Base-by-base conservation (phyloP, 2,329 filamentous ascomycete species). In the Dactylellina cionopaga region DNA sequence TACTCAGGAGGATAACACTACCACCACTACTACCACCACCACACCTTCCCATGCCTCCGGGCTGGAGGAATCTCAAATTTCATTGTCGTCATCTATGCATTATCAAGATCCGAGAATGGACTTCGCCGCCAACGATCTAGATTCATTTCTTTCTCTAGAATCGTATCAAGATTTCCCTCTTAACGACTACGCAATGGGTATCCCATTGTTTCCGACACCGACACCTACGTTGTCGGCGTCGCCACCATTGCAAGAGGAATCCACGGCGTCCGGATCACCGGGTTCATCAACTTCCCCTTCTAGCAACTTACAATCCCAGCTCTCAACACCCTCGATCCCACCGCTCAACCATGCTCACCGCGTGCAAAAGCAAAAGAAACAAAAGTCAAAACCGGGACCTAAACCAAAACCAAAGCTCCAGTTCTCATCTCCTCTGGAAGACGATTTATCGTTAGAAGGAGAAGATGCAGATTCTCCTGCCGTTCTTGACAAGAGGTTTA, bases 141-240 rank as follows among this genome's bases (percentile, higher is more conserved):
- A 71, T 58, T 71, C 66, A 51, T 51, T 71, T 24, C 58, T 71
- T 25, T 64, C 66, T 43, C 33, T 71, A 44, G 49, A 71, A 49
- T 19, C 65, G 11, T 47, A 64, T 17, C 47, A 47, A n/a, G 33
- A 55, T 47, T 25, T 71, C 13, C 66, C 60, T 19, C 43, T 71
- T 11, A 49, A 63, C 43, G 58, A 71, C 22, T 71, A 71, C 58
- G 37, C 66, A 25, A 71, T 71, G 66, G 66, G 66, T 9, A 39
- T 71, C 2, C 66, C 66, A 9, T 43, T 71, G 5, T 71, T 71
- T 58, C 49, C 66, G 19, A 71, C 66, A 2, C 66, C 66, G 5
- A 64, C 58, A 4, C 43, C 56, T 6, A 37, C 55, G 19, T 64
- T 25, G 27, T 17, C 55, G 2, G 44, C 59, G 9, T 5, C 33